These are phyloP conservation scores for Trichosporon sp. DNA, from an alignment of 1,284 basidiomycete species.

Conservation along the genomic window DNA sequence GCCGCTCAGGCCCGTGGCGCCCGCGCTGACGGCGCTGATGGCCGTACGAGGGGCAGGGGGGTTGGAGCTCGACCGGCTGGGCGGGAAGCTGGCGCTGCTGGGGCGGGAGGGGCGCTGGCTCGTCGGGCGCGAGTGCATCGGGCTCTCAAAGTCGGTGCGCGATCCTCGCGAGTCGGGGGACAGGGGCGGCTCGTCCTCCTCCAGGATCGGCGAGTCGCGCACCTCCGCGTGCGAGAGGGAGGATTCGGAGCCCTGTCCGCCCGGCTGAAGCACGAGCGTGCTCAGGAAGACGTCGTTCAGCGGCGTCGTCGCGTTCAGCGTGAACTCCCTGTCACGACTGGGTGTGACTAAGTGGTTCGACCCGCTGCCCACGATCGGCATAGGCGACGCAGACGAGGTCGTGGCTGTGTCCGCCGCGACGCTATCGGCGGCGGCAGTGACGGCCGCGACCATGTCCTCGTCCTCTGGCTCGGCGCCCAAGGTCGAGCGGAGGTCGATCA, in stretches of 20 bases:
- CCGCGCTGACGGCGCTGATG: neutral
- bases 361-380: constrained; percentile 17
- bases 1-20: neutral
- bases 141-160: constrained; percentile 17
- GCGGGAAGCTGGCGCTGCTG: neutral
- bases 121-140: neutral
- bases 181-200: constrained; percentile 9
- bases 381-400: constrained; percentile 17
- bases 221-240: neutral
- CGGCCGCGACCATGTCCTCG: neutral
- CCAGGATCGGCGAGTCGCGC: constrained; percentile 8
- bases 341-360: neutral
- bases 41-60: neutral
- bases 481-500: neutral
- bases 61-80: constrained; percentile 1
- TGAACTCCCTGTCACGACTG: constrained; percentile 13
- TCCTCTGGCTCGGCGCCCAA: neutral
- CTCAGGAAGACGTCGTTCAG: constrained; percentile 60
- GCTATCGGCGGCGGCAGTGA: constrained; percentile 8
- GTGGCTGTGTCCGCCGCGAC: neutral
- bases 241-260: neutral
- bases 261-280: constrained; percentile 33
- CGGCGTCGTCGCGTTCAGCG: constrained; percentile 49
- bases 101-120: neutral
- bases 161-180: neutral